phyloP scores from a whole-genome alignment of 202 grass and related monocot genomes.

The Cymbopogon flexuosus region DNA sequence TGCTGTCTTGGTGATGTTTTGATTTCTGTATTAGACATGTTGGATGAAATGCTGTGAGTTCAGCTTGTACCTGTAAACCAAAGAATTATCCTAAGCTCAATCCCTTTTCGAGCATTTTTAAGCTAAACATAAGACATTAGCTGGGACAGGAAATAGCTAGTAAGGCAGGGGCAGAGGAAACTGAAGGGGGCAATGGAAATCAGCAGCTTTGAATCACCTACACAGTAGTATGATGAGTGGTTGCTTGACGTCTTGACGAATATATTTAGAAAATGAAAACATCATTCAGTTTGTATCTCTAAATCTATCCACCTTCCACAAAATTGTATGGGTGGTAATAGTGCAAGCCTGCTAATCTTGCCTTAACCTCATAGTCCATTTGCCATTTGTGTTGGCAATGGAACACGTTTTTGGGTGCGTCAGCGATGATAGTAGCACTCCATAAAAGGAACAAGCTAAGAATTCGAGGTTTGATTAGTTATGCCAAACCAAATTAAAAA shows the following conservation, averaged over 20 bases:
- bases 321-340: neutral
- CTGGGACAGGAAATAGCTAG: neutral
- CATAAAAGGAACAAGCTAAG: neutral
- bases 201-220: neutral
- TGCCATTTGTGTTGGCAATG: neutral
- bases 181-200: neutral
- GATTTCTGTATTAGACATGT: neutral
- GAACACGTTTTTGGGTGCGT: neutral
- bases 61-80: neutral
- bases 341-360: neutral
- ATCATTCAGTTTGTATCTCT: too few relatives aligned
- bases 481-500: neutral
- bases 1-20: neutral
- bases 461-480: neutral
- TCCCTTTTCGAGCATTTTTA: neutral
- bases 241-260: neutral
- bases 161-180: neutral
- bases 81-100: neutral
- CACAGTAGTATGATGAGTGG: neutral
- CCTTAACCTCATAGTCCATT: neutral
- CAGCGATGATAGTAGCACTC: neutral
- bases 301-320: too few relatives aligned
- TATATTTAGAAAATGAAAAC: too few relatives aligned
- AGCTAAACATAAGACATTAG: neutral
- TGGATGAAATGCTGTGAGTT: neutral